Evolutionary conservation across 768 basidiomycete genomes (phyloP).

Genomic region (Russula emetica): DNA sequence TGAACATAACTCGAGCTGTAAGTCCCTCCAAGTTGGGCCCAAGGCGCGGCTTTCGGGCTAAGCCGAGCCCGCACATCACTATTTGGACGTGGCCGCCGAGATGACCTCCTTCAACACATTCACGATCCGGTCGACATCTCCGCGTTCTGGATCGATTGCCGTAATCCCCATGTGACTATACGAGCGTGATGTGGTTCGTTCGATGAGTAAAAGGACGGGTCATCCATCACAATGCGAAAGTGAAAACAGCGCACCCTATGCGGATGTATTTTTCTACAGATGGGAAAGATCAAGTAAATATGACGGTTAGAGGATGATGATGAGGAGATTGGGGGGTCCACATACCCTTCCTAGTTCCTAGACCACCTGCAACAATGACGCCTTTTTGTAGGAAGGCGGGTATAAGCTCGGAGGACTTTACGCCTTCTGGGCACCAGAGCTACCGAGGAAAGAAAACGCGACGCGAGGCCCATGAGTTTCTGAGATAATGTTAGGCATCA

Average conservation of each 20-base stretch:
- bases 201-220: background rate
- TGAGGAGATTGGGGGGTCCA: background rate
- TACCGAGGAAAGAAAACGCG: constrained; percentile 30
- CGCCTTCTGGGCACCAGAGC: constrained; percentile 79
- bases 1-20: too few species aligned
- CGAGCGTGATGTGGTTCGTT: background rate
- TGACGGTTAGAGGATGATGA: constrained; percentile 1
- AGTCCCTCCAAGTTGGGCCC: too few species aligned
- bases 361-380: constrained; percentile 81
- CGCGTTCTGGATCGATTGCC: constrained; percentile 64
- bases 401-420: constrained; percentile 71
- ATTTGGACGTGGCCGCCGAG: constrained; percentile 36
- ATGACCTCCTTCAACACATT: constrained; percentile 58
- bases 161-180: constrained; percentile 84
- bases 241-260: constrained; percentile 53
- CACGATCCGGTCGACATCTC: constrained; percentile 72
- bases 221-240: constrained; percentile 11
- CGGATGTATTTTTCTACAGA: constrained; percentile 81
- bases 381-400: constrained; percentile 67
- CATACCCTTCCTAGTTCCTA: constrained; percentile 35
- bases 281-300: constrained; percentile 19
- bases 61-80: too few species aligned
- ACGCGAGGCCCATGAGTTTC: background rate
- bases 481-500: background rate
- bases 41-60: too few species aligned